Base-by-base conservation (phyloP, 768 basidiomycete genomes). In the Podaxis sp. region DNA sequence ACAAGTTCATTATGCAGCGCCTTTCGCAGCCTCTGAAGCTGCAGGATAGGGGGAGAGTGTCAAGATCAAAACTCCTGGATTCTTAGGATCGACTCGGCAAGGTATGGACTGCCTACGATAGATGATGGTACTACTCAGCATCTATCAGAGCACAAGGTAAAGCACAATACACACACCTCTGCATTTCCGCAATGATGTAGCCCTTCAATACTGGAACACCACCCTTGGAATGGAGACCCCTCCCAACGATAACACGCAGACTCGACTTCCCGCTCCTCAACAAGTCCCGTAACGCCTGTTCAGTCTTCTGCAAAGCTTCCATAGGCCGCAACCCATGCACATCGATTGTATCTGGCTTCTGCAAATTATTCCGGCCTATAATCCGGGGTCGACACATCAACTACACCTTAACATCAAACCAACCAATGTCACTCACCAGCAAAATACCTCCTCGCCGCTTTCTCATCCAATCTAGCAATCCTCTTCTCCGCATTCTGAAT, bases 161-260 rank as follows among this genome's bases (percentile, higher is more conserved):
- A 25, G 4, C n/a, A 66, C 70, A 24, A 61, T 19, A 4, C 15
- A 66, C 71, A 25, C 41, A 90, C 90, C 85, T 87, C 54, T 80
- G 71, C 87, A 96, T 89, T 57, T 90, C 80, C 53, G 84, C 82
- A 66, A 87, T 85, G 41, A 98, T 85, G 1, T 89, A 90, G 12
- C 90, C 88, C 70, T 91, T 94, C 68, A 98, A 77, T 71, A 92
- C 92, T 1, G 93, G 88, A 9, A 84, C 78, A 53, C 87, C 83
- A 4, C 81, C 77, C 4, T 79, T 73, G 2, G 91, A 94, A 74
- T 98, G 96, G 37, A 90, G 72, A 2, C 96, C 96, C 71, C 93
- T 95, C 19, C 92, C 92, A 1, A 82, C 80, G 65, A 85, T 82
- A 2, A 85, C 77, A 8, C 71, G 71, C 38, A 85, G 68, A 4